Conservation (phyloP, 2,329 filamentous ascomycete species). For the Berkeleyomyces basicola region DNA sequence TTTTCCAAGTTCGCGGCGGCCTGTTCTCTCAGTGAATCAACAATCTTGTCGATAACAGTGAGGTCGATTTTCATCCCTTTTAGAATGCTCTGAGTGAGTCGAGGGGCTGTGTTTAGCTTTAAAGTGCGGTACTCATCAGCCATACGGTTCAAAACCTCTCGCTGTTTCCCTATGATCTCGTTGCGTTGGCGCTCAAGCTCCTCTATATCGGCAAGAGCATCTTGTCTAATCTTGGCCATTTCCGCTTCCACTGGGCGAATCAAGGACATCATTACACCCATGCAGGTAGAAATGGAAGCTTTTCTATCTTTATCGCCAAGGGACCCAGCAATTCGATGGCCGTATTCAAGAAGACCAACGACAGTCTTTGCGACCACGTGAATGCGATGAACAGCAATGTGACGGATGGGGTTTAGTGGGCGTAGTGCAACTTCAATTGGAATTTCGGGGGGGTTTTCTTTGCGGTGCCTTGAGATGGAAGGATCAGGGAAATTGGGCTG, state of each 20-base stretch:
- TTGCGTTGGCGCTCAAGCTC: slow-evolving; percentile 1
- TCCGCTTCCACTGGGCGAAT: neutral
- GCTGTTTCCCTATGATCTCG: slow-evolving; percentile 2
- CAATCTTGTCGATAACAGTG: neutral
- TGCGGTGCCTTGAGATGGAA: neutral
- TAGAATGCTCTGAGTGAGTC: neutral
- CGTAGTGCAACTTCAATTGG: neutral
- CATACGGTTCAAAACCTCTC: neutral
- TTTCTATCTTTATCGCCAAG: neutral
- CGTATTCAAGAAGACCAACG: neutral
- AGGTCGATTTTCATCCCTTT: neutral
- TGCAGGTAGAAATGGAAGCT: neutral
- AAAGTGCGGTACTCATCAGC: neutral
- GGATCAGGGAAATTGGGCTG: slow-evolving; percentile 1
- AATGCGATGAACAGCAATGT: slow-evolving; percentile 11
- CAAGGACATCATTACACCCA: neutral
- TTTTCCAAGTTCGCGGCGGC: too few relatives aligned
- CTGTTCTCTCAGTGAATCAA: neutral
- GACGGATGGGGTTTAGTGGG: slow-evolving; percentile 6
- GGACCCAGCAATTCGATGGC: slow-evolving; percentile 2
- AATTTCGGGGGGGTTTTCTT: neutral
- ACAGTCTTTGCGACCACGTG: slow-evolving; percentile 2
- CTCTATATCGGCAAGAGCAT: neutral
- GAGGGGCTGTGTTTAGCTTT: neutral
- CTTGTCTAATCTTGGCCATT: neutral